Conservation (phyloP, 345 rosid species). For the Durio zibethinus region DNA sequence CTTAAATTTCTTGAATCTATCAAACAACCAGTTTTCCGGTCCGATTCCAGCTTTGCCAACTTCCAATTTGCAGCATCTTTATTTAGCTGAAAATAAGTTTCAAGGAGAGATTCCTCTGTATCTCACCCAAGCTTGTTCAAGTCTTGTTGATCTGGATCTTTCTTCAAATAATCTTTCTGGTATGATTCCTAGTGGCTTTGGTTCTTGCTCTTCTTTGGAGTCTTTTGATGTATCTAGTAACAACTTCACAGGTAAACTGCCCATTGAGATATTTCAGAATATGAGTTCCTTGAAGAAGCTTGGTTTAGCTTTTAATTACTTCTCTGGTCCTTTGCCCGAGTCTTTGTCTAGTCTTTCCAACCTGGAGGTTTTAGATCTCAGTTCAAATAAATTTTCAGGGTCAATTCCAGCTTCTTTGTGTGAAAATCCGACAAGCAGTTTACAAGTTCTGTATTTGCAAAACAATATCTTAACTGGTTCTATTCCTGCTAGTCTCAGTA, state of each 20-base stretch:
- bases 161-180: constrained; percentile 72
- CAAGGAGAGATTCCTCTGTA: constrained; percentile 64
- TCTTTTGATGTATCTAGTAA: constrained; percentile 57
- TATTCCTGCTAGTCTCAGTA: constrained; percentile 66
- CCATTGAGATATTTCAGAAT: constrained; percentile 49
- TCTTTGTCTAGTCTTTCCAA: constrained; percentile 52
- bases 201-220: constrained; percentile 57
- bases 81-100: constrained; percentile 51
- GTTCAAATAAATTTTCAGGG: constrained; percentile 69
- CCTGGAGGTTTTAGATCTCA: constrained; percentile 68
- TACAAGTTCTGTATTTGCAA: constrained; percentile 67
- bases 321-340: constrained; percentile 58
- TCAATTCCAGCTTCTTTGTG: constrained; percentile 57
- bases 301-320: constrained; percentile 53
- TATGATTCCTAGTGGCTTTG: constrained; percentile 53
- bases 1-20: constrained; percentile 61
- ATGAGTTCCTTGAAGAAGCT: constrained; percentile 59
- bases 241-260: constrained; percentile 71
- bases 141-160: constrained; percentile 73
- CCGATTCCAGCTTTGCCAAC: constrained; percentile 57
- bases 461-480: constrained; percentile 62
- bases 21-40: constrained; percentile 65
- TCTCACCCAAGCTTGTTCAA: constrained; percentile 59
- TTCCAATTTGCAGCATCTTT: constrained; percentile 44
- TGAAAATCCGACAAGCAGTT: constrained; percentile 39